Percentiles rank a stretch among this genome's conserved stretches.
phyloP scores from a whole-genome alignment of 805 yeast species.

The Candida ortonii region DNA sequence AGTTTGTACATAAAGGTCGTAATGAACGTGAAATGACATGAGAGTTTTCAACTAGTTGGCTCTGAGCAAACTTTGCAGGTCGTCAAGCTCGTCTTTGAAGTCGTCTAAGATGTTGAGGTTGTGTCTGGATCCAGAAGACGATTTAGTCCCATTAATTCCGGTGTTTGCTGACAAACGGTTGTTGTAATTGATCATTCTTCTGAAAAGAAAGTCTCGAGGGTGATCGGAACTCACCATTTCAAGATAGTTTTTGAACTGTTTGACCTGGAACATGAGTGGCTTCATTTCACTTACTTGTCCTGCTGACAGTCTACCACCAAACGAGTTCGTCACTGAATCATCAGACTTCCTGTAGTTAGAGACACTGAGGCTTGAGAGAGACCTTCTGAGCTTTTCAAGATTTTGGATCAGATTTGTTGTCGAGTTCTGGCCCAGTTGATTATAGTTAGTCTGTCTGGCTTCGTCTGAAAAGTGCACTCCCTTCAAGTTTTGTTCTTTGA shows the following conservation, averaged over 20 bases:
- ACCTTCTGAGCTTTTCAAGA: constrained; percentile 28
- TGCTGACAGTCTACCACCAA: constrained; percentile 15
- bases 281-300: constrained; percentile 34
- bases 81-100: constrained; percentile 25
- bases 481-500: constrained; percentile 10
- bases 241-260: constrained; percentile 30
- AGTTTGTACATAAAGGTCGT: no score
- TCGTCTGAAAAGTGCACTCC: constrained; percentile 29
- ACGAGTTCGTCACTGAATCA: constrained; percentile 10
- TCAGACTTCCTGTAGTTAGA: constrained; percentile 23
- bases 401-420: constrained; percentile 23
- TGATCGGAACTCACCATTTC: constrained; percentile 34
- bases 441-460: constrained; percentile 9
- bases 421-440: constrained; percentile 10
- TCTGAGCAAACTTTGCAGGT: constrained; percentile 15
- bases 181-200: constrained; percentile 24
- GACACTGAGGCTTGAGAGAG: constrained; percentile 28
- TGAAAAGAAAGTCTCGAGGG: constrained; percentile 34
- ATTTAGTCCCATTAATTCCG: constrained; percentile 1
- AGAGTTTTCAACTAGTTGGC: no score
- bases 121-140: no score
- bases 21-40: no score
- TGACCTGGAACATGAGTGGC: constrained; percentile 33
- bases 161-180: no score
- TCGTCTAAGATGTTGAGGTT: constrained; percentile 28